These are phyloP conservation scores for Salvia rosmarinus DNA, from an alignment of 257 asterid species.

Conservation along the genomic window DNA sequence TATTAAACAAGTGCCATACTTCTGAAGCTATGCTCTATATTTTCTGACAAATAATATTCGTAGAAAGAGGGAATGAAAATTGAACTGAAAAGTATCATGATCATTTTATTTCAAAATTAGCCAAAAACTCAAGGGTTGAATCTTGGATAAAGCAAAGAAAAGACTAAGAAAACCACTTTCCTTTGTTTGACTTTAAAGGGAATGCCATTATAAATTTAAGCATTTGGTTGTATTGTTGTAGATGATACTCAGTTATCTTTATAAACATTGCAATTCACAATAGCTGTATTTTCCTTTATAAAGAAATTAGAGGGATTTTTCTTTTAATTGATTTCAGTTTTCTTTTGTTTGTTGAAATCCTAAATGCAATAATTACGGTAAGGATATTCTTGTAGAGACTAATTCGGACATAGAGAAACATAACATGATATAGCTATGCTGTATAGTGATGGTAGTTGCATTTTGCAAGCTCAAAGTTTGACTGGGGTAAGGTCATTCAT, in stretches of 20 bases:
- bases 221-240: not conserved
- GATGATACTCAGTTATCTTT: not conserved
- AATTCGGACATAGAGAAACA: too few relatives aligned
- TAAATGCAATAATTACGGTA: too few relatives aligned
- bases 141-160: not conserved
- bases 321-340: too few relatives aligned
- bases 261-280: not conserved
- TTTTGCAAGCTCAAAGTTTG: slow-evolving; percentile 1
- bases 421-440: not conserved
- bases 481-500: not conserved
- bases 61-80: slow-evolving; percentile 12
- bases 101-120: not conserved
- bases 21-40: slow-evolving; percentile 27
- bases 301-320: not conserved
- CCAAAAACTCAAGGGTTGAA: not conserved
- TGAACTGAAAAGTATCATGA: not conserved
- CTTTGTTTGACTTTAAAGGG: slow-evolving; percentile 9
- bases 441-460: not conserved
- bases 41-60: not conserved
- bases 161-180: not conserved
- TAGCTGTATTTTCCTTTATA: not conserved
- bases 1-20: not conserved
- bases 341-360: too few relatives aligned
- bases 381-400: too few relatives aligned
- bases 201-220: not conserved